Conservation (phyloP, 352 stramenopile species). For the Thraustochytrium striatum region DNA sequence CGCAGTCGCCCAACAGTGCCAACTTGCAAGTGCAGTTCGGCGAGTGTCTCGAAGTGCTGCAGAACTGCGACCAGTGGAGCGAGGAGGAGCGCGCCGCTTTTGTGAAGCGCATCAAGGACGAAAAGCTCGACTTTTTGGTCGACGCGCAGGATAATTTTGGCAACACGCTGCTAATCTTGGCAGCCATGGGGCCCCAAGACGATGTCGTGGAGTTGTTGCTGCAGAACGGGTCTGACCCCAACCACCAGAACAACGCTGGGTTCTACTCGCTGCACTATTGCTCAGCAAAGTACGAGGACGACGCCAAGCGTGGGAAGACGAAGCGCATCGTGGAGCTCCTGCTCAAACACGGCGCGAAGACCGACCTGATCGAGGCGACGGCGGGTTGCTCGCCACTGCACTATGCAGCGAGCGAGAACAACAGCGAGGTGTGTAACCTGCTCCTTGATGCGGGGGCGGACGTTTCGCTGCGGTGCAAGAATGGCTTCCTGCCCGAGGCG, state of each 20-base stretch:
- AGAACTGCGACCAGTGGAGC: not conserved
- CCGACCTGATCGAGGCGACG: constrained; percentile 52
- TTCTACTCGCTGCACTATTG: constrained; percentile 57
- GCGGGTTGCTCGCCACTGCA: constrained; percentile 57
- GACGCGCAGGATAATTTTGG: constrained; percentile 55
- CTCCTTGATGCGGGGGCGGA: constrained; percentile 55
- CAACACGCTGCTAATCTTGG: constrained; percentile 59
- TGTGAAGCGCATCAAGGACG: not conserved
- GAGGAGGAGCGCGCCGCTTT: not conserved
- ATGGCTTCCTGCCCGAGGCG: constrained; percentile 18
- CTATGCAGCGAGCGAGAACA: constrained; percentile 56
- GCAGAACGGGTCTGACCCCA: constrained; percentile 51
- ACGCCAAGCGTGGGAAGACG: constrained; percentile 21
- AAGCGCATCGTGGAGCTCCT: constrained; percentile 10
- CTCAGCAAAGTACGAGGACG: constrained; percentile 49
- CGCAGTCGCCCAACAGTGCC: not conserved
- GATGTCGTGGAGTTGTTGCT: constrained; percentile 53
- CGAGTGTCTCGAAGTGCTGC: not conserved
- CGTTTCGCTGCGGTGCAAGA: not conserved
- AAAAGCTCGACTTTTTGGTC: constrained; percentile 21
- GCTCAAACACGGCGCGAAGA: constrained; percentile 50
- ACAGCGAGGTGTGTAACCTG: constrained; percentile 53
- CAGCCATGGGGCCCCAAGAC: constrained; percentile 52
- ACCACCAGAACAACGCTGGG: constrained; percentile 54
- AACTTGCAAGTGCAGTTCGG: not conserved